A percentile compares a stretch with the other conserved stretches of the same genome.
Conservation (phyloP, 306 rosid species). For the Cucumis hystrix region DNA sequence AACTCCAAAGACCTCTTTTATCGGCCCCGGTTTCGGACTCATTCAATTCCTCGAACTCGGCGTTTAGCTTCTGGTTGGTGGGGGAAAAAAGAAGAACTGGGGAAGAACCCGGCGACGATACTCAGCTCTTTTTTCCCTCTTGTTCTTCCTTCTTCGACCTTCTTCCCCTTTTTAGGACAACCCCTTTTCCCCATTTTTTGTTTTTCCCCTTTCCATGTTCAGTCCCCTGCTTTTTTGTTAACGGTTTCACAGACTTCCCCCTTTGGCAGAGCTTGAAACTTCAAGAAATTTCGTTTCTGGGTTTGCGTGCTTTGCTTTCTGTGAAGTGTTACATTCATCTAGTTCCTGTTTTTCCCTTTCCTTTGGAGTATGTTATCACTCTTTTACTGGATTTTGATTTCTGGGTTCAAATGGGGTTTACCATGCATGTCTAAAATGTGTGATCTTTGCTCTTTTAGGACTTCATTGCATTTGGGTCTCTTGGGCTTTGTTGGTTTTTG, state of each 20-base stretch:
- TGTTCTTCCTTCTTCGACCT: neutral
- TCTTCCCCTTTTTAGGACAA: neutral
- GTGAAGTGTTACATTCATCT: neutral
- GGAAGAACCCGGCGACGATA: neutral
- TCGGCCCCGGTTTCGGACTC: conserved; percentile 4
- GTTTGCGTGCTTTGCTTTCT: neutral
- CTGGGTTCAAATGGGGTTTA: neutral
- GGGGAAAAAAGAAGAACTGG: neutral
- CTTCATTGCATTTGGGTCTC: neutral
- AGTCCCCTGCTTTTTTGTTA: neutral
- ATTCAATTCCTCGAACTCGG: conserved; percentile 5
- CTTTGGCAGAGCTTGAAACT: neutral
- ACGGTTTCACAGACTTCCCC: neutral
- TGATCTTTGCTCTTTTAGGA: neutral
- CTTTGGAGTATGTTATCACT: neutral
- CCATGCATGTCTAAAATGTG: neutral
- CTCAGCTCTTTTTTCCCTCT: neutral
- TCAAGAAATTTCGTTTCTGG: neutral
- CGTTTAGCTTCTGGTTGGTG: conserved; percentile 4
- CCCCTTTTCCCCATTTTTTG: neutral
- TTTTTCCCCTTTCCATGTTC: neutral
- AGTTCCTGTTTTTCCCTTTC: neutral
- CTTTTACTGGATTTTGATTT: neutral
- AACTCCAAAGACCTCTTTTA: neutral
- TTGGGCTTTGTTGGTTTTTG: neutral